Conservation (phyloP, 805 yeast species). For the Ogataea paraovalis region DNA sequence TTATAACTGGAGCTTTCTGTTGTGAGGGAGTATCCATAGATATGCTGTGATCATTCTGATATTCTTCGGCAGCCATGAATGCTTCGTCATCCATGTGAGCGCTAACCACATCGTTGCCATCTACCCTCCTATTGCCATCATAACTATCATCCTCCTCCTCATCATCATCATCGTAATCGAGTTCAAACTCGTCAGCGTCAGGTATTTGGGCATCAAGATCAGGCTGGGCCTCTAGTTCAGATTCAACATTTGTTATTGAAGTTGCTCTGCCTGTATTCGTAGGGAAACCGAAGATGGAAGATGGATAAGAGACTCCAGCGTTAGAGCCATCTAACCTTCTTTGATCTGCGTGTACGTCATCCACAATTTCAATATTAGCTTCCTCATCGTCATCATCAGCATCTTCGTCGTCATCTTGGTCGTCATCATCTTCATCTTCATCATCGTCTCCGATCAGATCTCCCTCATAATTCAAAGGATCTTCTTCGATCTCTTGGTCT, state of each 20-base stretch:
- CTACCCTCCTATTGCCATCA: conserved; percentile 8
- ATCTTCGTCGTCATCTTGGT: conserved; percentile 24
- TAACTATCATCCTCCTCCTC: conserved; percentile 7
- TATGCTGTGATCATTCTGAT: conserved; percentile 32
- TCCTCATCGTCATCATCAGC: conserved; percentile 9
- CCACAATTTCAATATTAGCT: background rate
- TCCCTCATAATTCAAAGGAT: conserved; percentile 19
- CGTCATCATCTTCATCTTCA: conserved; percentile 9
- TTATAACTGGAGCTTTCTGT: conserved; percentile 4
- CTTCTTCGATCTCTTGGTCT: conserved; percentile 20
- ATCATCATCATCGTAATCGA: conserved; percentile 25
- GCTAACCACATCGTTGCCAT: background rate
- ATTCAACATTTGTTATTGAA: background rate
- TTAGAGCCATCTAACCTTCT: background rate
- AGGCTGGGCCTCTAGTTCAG: background rate
- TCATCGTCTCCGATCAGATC: conserved; percentile 9
- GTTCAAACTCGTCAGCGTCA: conserved; percentile 36
- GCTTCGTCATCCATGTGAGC: conserved; percentile 18
- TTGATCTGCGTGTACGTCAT: conserved; percentile 6
- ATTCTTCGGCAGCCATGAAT: conserved; percentile 37
- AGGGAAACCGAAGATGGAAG: conserved; percentile 2
- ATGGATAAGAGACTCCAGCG: too few species aligned
- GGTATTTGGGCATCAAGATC: conserved; percentile 48
- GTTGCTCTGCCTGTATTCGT: background rate
- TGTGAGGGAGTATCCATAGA: conserved; percentile 18